These are phyloP conservation scores for Purshia tridentata DNA, from an alignment of 306 rosid species.

Conservation along the genomic window DNA sequence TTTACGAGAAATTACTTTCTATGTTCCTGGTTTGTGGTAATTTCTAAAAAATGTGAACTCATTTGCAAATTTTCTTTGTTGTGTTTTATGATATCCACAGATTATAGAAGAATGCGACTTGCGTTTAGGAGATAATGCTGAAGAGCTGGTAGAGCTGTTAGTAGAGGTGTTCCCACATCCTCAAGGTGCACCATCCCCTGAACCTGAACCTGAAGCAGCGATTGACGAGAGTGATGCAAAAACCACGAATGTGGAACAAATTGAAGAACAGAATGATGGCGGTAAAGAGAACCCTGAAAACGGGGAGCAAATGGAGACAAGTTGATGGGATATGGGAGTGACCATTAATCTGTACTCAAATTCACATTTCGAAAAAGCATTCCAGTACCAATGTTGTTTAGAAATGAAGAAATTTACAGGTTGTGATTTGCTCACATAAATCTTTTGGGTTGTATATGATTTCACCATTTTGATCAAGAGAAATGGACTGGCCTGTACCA, in stretches of 20 bases:
- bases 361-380: too few species aligned
- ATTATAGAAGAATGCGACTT: constrained; percentile 41
- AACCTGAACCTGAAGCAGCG: neutral
- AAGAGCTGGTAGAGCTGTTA: constrained; percentile 53
- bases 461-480: too few species aligned
- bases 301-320: too few species aligned
- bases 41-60: neutral
- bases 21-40: neutral
- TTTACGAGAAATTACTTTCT: neutral
- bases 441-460: too few species aligned
- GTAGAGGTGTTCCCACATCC: constrained; percentile 40
- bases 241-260: constrained; percentile 13
- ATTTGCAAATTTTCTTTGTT: neutral
- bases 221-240: constrained; percentile 27
- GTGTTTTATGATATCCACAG: constrained; percentile 32
- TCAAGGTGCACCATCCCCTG: constrained; percentile 1
- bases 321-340: too few species aligned
- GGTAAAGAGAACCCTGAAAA: neutral
- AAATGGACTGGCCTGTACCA: too few species aligned
- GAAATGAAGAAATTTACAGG: too few species aligned
- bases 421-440: too few species aligned
- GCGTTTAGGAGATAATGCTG: constrained; percentile 44
- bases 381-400: too few species aligned
- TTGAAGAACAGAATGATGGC: constrained; percentile 19
- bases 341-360: too few species aligned